phyloP scores from a whole-genome alignment of 805 yeast genomes.

The Candida morakotiae region DNA sequence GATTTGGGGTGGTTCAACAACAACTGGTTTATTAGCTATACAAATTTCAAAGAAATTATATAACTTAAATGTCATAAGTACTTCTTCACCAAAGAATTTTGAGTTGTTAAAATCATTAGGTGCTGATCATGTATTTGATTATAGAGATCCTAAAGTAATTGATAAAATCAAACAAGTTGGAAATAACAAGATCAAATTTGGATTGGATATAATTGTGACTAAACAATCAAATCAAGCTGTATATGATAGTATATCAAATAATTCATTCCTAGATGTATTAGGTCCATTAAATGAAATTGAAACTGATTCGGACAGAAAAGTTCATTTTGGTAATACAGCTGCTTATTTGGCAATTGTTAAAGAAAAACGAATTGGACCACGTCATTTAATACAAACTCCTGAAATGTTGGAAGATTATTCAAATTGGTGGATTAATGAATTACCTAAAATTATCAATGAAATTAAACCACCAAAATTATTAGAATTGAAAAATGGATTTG shows the following conservation, averaged over 20 bases:
- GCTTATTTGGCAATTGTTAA: constrained; percentile 15
- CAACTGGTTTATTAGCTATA: constrained; percentile 27
- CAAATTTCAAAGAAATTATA: constrained; percentile 28
- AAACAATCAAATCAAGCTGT: constrained; percentile 18
- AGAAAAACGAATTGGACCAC: constrained; percentile 8
- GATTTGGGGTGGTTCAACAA: constrained; percentile 29
- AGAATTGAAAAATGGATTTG: constrained; percentile 24
- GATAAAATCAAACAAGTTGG: constrained; percentile 16
- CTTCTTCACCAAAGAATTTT: constrained; percentile 23
- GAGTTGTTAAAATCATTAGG: constrained; percentile 22
- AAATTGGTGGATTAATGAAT: constrained; percentile 18
- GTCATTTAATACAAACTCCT: constrained; percentile 6
- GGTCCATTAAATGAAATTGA: constrained; percentile 12
- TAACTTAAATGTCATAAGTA: constrained; percentile 26
- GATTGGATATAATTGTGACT: constrained; percentile 17
- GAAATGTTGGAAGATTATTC: constrained; percentile 12
- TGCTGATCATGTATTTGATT: constrained; percentile 28
- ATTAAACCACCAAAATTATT: constrained; percentile 17
- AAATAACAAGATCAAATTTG: constrained; percentile 21
- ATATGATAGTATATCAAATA: constrained; percentile 24
- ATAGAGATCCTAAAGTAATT: constrained; percentile 20
- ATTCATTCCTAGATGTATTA: constrained; percentile 18
- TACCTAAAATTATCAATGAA: constrained; percentile 13
- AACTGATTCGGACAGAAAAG: constrained; percentile 11
- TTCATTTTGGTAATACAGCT: constrained; percentile 11